Evolutionary conservation across 179 eudicot genomes (phyloP).

Genomic region (Vitellaria paradoxa): DNA sequence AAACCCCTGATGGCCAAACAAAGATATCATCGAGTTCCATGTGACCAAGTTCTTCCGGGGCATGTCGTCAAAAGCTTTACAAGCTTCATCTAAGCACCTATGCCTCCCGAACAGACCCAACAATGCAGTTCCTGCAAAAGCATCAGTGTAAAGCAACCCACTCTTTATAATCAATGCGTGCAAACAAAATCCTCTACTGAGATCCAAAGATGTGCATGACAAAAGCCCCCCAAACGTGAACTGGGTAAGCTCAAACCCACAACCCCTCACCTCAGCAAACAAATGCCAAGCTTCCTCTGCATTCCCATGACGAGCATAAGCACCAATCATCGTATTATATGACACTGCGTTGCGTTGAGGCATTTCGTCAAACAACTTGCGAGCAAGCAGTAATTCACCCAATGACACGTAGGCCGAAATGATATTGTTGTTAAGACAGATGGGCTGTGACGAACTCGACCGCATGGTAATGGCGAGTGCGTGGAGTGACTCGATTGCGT

Average conservation of each 20-base stretch:
- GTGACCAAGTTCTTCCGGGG: conserved; percentile 56
- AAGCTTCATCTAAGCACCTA: conserved; percentile 47
- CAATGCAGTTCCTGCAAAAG: conserved; percentile 69
- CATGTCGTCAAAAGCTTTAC: conserved; percentile 55
- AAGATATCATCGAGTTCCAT: conserved; percentile 66
- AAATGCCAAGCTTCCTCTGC: conserved; percentile 44
- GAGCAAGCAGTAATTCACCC: conserved; percentile 36
- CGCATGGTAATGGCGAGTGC: conserved; percentile 50
- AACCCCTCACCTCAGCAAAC: conserved; percentile 53
- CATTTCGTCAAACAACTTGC: conserved; percentile 64
- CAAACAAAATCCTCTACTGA: conserved; percentile 28
- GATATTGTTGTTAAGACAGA: conserved; percentile 51
- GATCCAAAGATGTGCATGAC: conserved; percentile 40
- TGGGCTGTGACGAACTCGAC: conserved; percentile 38
- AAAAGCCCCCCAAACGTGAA: conserved; percentile 53
- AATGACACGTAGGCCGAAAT: conserved; percentile 31
- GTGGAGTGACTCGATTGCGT: conserved; percentile 44
- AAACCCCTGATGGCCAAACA: conserved; percentile 55
- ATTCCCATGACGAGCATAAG: not conserved
- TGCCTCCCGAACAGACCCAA: conserved; percentile 56
- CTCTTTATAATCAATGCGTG: conserved; percentile 44
- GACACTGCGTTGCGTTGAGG: conserved; percentile 53
- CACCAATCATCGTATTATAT: conserved; percentile 53
- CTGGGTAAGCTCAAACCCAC: conserved; percentile 50
- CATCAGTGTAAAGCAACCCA: conserved; percentile 50